Evolutionary conservation across 768 basidiomycete genomes (phyloP).

Genomic region (Boletus insuetus): DNA sequence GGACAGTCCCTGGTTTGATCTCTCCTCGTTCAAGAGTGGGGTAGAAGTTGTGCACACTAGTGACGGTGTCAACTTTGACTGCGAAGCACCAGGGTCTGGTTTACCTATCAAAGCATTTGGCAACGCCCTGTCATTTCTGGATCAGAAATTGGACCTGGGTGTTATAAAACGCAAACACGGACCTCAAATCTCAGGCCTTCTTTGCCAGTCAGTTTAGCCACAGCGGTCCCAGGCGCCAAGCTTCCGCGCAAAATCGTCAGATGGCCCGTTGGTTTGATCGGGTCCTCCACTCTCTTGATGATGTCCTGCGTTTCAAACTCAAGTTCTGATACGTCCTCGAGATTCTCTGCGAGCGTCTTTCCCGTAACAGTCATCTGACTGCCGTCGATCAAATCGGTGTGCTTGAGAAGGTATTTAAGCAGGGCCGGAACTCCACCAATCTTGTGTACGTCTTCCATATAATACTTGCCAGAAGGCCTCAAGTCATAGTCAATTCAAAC

Average conservation of each 20-base stretch:
- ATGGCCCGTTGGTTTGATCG: constrained; percentile 87
- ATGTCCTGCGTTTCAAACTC: constrained; percentile 76
- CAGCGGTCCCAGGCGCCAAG: constrained; percentile 80
- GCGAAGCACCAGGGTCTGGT: neutral
- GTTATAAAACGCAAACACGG: constrained; percentile 7
- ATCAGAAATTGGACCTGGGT: neutral
- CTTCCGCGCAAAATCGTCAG: constrained; percentile 87
- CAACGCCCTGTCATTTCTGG: constrained; percentile 49
- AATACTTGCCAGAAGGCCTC: constrained; percentile 82
- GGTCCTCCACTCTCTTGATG: constrained; percentile 65
- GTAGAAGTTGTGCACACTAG: constrained; percentile 67
- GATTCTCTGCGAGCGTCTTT: constrained; percentile 84
- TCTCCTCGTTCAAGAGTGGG: constrained; percentile 70
- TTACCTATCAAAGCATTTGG: constrained; percentile 76
- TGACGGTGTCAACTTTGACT: constrained; percentile 4
- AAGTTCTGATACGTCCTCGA: constrained; percentile 71
- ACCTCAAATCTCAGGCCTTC: constrained; percentile 86
- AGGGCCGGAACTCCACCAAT: constrained; percentile 84
- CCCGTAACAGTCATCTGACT: constrained; percentile 88
- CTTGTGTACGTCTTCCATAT: constrained; percentile 88
- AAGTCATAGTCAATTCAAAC: constrained; percentile 1
- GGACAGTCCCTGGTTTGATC: constrained; percentile 69
- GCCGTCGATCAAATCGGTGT: constrained; percentile 78
- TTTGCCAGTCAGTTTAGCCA: constrained; percentile 93
- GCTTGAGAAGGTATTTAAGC: constrained; percentile 77